A percentile compares a stretch with the other conserved stretches of the same genome.
These are phyloP conservation scores for Dioscorea cayenensis DNA, from an alignment of 116 monocot species.

Conservation along the genomic window DNA sequence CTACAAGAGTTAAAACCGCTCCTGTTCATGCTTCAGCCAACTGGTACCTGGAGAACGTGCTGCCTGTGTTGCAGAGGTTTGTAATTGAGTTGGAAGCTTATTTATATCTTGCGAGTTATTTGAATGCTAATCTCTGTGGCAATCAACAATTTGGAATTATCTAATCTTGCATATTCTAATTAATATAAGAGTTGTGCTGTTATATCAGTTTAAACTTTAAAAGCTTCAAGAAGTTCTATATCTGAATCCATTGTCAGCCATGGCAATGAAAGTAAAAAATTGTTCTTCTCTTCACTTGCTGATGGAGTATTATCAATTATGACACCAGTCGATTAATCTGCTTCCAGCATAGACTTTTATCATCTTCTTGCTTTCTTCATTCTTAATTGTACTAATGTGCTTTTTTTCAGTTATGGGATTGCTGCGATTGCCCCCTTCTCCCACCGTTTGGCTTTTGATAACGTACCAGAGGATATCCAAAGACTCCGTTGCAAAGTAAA, in stretches of 20 bases:
- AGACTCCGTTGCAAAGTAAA: constrained; percentile 77
- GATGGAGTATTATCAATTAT: neutral
- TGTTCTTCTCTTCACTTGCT: neutral
- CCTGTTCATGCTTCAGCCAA: constrained; percentile 82
- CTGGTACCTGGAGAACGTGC: constrained; percentile 89
- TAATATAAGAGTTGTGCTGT: too few relatives aligned
- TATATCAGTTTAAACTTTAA: too few relatives aligned
- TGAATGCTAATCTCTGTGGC: neutral
- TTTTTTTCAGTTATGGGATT: constrained; percentile 71
- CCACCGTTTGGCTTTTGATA: constrained; percentile 82
- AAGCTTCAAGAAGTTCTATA: too few relatives aligned
- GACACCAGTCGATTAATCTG: neutral
- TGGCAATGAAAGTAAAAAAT: neutral
- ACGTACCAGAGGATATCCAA: constrained; percentile 68
- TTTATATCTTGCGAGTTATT: neutral
- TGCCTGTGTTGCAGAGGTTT: constrained; percentile 80
- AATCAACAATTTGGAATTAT: too few relatives aligned
- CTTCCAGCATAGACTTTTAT: neutral
- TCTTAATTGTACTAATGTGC: neutral
- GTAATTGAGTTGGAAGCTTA: neutral
- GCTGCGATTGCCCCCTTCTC: constrained; percentile 88
- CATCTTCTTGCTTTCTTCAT: constrained; percentile 1
- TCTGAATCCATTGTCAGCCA: too few relatives aligned
- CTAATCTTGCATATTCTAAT: too few relatives aligned
- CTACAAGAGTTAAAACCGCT: constrained; percentile 88